These are phyloP conservation scores for Coemansia sp. DNA, from an alignment of 371 early-diverging fungal genomes.

Conservation along the genomic window DNA sequence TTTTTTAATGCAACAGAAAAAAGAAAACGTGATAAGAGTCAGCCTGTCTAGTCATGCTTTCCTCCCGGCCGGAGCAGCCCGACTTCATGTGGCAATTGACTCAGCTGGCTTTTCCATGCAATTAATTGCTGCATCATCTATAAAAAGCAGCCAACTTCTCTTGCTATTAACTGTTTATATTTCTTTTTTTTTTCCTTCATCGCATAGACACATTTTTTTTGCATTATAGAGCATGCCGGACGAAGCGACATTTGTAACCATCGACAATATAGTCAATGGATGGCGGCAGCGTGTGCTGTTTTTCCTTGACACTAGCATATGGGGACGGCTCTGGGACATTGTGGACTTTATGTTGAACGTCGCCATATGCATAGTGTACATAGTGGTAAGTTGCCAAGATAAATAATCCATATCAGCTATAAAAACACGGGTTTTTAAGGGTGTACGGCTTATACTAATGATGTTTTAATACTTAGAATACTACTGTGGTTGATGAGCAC, in stretches of 20 bases:
- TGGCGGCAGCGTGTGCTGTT: slow-evolving; percentile 48
- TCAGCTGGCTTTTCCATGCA: no score
- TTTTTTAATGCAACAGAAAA: no score
- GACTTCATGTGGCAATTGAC: no score
- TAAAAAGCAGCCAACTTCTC: no score
- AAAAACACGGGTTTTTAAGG: not conserved
- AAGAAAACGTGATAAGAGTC: no score
- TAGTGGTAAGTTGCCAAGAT: slow-evolving; percentile 31
- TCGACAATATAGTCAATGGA: slow-evolving; percentile 45
- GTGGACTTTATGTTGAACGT: slow-evolving; percentile 49
- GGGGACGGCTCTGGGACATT: slow-evolving; percentile 54
- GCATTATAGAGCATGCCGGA: slow-evolving; percentile 28
- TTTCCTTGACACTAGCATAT: slow-evolving; percentile 45
- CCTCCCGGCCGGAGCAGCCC: no score
- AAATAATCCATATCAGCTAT: not conserved
- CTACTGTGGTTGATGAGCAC: slow-evolving; percentile 24
- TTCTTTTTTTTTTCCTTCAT: not conserved
- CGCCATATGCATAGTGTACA: slow-evolving; percentile 34
- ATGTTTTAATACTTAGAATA: slow-evolving; percentile 23
- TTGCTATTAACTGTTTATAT: not conserved
- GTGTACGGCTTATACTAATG: not conserved
- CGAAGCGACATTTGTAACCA: slow-evolving; percentile 39
- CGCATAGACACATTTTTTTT: not conserved
- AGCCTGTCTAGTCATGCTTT: no score
- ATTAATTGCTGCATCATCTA: no score